phyloP scores from a whole-genome alignment of 148 eudicot genomes.

The Silene uniflora region DNA sequence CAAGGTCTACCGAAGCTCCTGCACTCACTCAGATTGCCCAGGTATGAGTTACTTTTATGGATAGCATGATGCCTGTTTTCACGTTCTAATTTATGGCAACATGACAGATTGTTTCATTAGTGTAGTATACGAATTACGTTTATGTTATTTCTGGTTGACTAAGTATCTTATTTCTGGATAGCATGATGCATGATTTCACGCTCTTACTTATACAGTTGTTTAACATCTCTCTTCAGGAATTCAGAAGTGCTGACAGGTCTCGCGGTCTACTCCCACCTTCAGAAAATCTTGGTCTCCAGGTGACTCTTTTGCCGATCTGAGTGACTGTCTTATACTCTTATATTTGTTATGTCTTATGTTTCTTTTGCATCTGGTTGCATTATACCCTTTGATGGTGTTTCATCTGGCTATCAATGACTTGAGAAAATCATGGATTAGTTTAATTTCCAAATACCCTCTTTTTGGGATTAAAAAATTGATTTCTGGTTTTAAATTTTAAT shows the following conservation, averaged over 20 bases:
- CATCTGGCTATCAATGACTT: not conserved
- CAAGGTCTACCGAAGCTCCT: constrained; percentile 39
- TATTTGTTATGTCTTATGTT: not conserved
- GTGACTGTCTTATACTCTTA: constrained; percentile 3
- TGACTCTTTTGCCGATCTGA: constrained; percentile 16
- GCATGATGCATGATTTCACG: too few relatives aligned
- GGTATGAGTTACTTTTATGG: constrained; percentile 20
- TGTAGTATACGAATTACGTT: not conserved
- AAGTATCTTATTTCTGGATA: too few relatives aligned
- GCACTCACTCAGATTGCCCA: constrained; percentile 29
- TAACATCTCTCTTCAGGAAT: constrained; percentile 46
- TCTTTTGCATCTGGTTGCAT: not conserved
- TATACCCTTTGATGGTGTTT: not conserved
- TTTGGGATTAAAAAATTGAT: too few relatives aligned
- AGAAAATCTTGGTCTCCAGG: constrained; percentile 46
- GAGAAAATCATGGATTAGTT: too few relatives aligned
- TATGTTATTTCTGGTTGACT: too few relatives aligned
- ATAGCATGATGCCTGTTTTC: not conserved
- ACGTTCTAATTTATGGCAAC: constrained; percentile 4
- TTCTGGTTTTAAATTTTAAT: too few relatives aligned
- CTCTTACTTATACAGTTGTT: constrained; percentile 15
- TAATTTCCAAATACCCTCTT: too few relatives aligned
- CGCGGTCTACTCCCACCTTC: constrained; percentile 38
- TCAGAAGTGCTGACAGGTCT: constrained; percentile 36
- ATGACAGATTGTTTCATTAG: not conserved